phyloP scores from a whole-genome alignment of 441 rosid species.

The Gossypium laxum region DNA sequence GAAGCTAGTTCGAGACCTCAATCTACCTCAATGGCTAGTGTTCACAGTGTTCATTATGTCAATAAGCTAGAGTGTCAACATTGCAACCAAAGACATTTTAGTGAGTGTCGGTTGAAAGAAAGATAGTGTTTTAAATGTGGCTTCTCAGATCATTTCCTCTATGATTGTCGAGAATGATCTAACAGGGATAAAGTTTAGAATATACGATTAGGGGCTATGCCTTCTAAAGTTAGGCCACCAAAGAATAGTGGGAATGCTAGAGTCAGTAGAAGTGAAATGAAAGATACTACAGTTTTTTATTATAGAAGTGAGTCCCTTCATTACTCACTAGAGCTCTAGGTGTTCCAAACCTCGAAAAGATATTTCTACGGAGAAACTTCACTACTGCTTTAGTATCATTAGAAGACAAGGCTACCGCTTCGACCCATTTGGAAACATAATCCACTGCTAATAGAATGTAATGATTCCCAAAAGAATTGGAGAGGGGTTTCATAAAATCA shows the following conservation, averaged over 20 bases:
- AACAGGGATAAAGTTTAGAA: neutral
- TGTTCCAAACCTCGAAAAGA: too few species aligned
- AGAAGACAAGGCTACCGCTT: neutral
- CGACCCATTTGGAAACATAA: neutral
- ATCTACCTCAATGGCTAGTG: neutral
- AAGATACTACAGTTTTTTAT: too few species aligned
- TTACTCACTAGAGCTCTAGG: too few species aligned
- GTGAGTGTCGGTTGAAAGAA: neutral
- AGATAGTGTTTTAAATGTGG: too few species aligned
- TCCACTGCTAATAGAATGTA: neutral
- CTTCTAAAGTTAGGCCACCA: too few species aligned
- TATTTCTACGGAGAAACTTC: too few species aligned
- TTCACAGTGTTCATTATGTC: neutral
- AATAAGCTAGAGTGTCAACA: too few species aligned
- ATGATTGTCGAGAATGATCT: neutral
- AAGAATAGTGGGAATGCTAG: too few species aligned
- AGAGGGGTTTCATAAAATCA: neutral
- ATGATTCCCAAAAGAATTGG: neutral
- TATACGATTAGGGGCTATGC: neutral
- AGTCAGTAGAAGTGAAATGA: too few species aligned
- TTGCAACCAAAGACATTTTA: too few species aligned
- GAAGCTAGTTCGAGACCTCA: neutral
- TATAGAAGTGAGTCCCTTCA: too few species aligned
- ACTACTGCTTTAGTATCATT: too few species aligned
- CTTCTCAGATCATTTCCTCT: neutral